Base-by-base conservation (phyloP, 495 filamentous ascomycete genomes). In the Trichoderma orchidacearum region DNA sequence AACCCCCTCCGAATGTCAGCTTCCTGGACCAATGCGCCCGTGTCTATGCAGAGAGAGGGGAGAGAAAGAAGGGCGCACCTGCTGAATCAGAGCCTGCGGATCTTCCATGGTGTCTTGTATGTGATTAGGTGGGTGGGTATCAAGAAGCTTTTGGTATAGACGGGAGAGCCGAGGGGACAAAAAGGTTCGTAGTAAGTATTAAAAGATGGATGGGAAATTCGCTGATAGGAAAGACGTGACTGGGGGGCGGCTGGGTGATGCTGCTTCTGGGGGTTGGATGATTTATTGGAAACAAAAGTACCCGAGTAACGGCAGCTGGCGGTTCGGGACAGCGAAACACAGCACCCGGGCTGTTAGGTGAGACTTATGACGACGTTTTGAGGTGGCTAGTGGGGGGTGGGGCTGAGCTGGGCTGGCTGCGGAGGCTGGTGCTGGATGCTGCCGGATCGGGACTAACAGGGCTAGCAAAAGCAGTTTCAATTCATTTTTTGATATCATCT, bases 31-130 rank as follows among this genome's bases (percentile, higher is more conserved):
- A 29, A 23, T 18, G 32, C 17, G n/a, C n/a, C n/a, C n/a, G n/a
- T n/a, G n/a, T n/a, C n/a, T n/a, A n/a, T n/a, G n/a, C n/a, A n/a
- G n/a, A n/a, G 23, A 25, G 29, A 28, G 51, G 57, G 59, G 54
- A 60, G 55, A 62, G 58, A 60, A 62, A 56, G 51, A 54, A 62
- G 53, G 52, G 65, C 70, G 45, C 56, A 76, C 69, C 67, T 76
- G 70, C 59, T 73, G 70, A 30, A 72, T 56, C 15, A 79, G 68
- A 53, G 67, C 68, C 58, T 70, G 74, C 54, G 73, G 73, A 58
- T 77, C 74, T 58, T 69, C 66, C 74, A 77, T 61, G 52, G n/a
- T 62, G 58, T 29, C 53, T 32, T 45, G 41, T 45, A 9, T 52
- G 38, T 48, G 30, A 18, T 15, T 21, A 12, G 35, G 31, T n/a